Evolutionary conservation across 2,329 filamentous ascomycete genomes (phyloP), one percentile per base, ranked within the genome.

Genomic region (Cytospora piceicola): DNA sequence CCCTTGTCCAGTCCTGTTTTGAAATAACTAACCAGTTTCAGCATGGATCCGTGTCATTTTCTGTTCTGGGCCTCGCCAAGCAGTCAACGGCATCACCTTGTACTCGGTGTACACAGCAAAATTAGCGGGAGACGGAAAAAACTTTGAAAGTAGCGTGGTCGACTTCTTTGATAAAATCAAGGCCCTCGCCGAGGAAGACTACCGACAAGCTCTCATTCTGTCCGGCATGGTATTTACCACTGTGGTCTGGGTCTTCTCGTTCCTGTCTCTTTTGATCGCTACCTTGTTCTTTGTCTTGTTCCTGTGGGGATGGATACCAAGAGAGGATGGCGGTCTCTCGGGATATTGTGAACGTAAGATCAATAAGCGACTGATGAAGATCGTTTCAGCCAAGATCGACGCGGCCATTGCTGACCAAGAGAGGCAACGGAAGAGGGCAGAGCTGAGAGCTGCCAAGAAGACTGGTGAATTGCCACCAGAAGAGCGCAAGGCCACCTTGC

Each of bases 341-440:
- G 88, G 89, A 30, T 99, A 96, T 79, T 98, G 95, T 75, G 90
- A 92, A 68, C 90, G 93, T 55, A 98, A 98, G 80, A 90, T 97
- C 75, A 96, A 96, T 78, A 89, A 87, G 72, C 85, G 93, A 70
- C 83, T 99, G 70, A 90, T 90, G 73, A 88, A 88, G 71, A 95
- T 98, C 70, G 94, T 98, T 4, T 88, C 88, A 63, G 85, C 83
- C 72, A 97, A 95, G 79, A 91, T 97, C 72, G 93, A 95, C 78
- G 94, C 93, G 76, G 94, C 93, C 0, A 79, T 98, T 30, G 90
- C 89, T 60, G 93, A 93, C 72, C 90, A 95, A 61, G 88, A 90
- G 75, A 83, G 82, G 68, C 86, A 83, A 71, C 82, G 83, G 71
- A 78, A 79, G 29, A 85, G 81, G 72, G 82, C 80, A 0, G 84